These are phyloP conservation scores for Thinopyrum elongatum DNA, from an alignment of 176 grass and related monocot species.

Conservation along the genomic window DNA sequence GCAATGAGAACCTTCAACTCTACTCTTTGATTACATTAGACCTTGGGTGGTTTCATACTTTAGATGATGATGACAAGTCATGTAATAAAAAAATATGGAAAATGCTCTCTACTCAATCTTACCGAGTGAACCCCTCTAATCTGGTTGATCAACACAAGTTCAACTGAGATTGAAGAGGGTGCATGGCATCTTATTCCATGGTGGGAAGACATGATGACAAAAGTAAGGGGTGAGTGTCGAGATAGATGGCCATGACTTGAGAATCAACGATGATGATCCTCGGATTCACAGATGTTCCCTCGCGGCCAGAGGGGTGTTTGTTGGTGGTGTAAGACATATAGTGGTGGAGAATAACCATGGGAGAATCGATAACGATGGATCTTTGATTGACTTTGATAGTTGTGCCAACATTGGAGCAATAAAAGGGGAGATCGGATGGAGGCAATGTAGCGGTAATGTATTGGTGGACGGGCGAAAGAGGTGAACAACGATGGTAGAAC, in stretches of 20 bases:
- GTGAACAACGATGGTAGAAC: neutral
- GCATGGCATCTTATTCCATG: neutral
- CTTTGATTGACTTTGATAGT: neutral
- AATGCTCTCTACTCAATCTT: neutral
- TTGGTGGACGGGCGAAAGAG: neutral
- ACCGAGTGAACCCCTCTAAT: neutral
- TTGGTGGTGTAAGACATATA: no score
- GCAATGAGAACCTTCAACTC: no score
- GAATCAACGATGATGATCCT: no score
- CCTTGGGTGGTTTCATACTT: no score
- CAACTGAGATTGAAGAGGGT: neutral
- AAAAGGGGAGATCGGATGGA: neutral
- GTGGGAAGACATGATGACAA: no score
- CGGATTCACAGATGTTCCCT: no score
- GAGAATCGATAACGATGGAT: no score
- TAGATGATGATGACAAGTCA: neutral
- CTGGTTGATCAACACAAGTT: neutral
- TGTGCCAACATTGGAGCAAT: neutral
- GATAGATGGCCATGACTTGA: no score
- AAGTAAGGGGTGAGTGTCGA: no score
- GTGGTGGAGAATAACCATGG: no score
- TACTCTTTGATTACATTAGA: neutral
- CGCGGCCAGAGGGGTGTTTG: no score
- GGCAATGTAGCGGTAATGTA: neutral
- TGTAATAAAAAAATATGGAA: neutral